Base-by-base conservation (phyloP, 2,329 filamentous ascomycete genomes). In the Hysterium pulicare region DNA sequence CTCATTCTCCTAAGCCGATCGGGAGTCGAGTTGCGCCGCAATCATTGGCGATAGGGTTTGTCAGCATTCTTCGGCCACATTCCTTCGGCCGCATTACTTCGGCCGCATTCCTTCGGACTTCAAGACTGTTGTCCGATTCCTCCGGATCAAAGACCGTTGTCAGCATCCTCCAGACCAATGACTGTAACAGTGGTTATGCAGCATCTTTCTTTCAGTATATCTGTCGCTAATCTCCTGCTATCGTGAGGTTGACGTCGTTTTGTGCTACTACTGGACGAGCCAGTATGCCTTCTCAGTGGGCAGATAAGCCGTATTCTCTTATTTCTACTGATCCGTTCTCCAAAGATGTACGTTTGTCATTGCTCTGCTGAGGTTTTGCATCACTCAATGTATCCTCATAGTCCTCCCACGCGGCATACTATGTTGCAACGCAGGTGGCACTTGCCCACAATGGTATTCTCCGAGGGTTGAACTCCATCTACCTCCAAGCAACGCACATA, bases 391-490 rank as follows among this genome's bases (percentile, higher is more conserved):
- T 40, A 33, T 34, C 37, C 28, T 33, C 38, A 20, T 36, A 62
- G 61, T 41, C 55, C 8, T 59, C 55, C 11, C 61, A 64, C 39
- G 48, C 53, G 21, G 60, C 62, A 38, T 53, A 61, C 51, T 64
- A 64, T 51, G 52, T 59, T n/a, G 59, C 58, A 33, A 55, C 50
- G 10, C 54, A 68, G 40, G 66, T 66, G 62, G 51, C 59, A 5
- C 57, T 59, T 13, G 62, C 54, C 1, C 66, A 68, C 49, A 67
- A 68, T 41, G 49, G 52, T 37, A 58, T 68, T 3, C 51, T 68
- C 19, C 60, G 65, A n/a, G 58, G 60, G 4, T 51, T 68, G 15
- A 68, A 68, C 53, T 50, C 54, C 33, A 58, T 68, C 33, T 67
- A 64, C 47, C 48, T 55, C 40, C 61, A 62, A 53, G 55, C 56